Percentiles rank a stretch among this genome's conserved stretches.
Evolutionary conservation across 2,329 filamentous ascomycete species (phyloP).

Genomic region (Drechslerella stenobrocha): DNA sequence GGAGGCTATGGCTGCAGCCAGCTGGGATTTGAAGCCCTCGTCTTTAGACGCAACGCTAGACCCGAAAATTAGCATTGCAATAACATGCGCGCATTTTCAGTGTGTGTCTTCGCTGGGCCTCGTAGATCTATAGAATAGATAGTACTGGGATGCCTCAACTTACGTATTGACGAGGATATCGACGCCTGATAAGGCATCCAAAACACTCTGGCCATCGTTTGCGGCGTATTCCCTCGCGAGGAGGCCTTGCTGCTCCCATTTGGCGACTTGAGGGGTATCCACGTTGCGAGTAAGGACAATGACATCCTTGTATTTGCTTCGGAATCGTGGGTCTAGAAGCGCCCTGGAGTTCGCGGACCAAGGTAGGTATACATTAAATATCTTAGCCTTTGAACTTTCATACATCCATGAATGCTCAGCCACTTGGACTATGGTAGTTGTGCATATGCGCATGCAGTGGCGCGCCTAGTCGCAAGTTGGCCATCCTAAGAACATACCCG

Average conservation of each 20-base stretch:
- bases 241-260: constrained; percentile 23
- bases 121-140: not conserved
- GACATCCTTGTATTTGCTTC: constrained; percentile 36
- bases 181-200: constrained; percentile 52
- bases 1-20: constrained; percentile 24
- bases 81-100: too few species aligned
- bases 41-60: constrained; percentile 24
- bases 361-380: too few species aligned
- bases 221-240: constrained; percentile 21
- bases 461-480: too few species aligned
- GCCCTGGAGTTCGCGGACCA: constrained; percentile 9
- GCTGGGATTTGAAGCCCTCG: constrained; percentile 33
- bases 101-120: too few species aligned
- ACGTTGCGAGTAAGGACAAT: constrained; percentile 33
- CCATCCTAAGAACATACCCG: too few species aligned
- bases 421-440: too few species aligned
- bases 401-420: too few species aligned
- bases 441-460: too few species aligned
- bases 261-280: constrained; percentile 9
- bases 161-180: constrained; percentile 55
- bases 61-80: not conserved
- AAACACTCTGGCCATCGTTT: constrained; percentile 48
- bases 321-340: constrained; percentile 33
- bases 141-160: not conserved
- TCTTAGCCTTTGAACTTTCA: not conserved